Percentiles rank a stretch among this genome's conserved stretches.
Conservation (phyloP, 257 asterid species). For the Thymus quinquecostatus region DNA sequence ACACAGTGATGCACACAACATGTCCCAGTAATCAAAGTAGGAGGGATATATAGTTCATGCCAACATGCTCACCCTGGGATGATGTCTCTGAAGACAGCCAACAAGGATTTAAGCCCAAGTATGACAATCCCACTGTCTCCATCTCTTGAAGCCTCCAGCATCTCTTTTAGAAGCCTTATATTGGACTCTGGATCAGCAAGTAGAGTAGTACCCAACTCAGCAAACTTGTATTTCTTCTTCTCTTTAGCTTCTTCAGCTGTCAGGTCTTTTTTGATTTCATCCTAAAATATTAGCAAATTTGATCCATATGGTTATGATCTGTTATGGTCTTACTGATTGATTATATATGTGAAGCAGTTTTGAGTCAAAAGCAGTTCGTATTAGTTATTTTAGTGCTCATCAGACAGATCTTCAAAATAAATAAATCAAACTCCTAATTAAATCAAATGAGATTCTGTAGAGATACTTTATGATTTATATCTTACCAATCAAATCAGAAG, state of each 20-base stretch:
- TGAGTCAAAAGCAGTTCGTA: constrained; percentile 2
- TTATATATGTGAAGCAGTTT: constrained; percentile 20
- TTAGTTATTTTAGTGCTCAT: not conserved
- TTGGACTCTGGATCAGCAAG: constrained; percentile 91
- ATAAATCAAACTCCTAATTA: no score
- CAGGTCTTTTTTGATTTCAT: constrained; percentile 81
- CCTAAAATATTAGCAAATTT: constrained; percentile 40
- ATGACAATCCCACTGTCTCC: constrained; percentile 56
- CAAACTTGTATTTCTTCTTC: constrained; percentile 73
- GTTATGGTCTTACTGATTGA: not conserved
- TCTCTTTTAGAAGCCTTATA: constrained; percentile 78
- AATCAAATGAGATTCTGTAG: no score
- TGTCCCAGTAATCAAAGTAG: not conserved
- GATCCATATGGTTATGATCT: not conserved
- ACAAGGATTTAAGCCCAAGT: constrained; percentile 79
- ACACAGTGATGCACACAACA: not conserved
- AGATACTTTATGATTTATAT: no score
- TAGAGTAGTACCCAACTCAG: constrained; percentile 87
- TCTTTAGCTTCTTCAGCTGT: constrained; percentile 75
- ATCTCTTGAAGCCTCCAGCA: constrained; percentile 81
- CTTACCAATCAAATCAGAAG: no score
- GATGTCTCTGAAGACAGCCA: constrained; percentile 95
- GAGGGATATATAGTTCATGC: constrained; percentile 15
- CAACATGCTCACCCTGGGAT: constrained; percentile 79
- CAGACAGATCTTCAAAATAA: no score